phyloP scores from a whole-genome alignment of 768 basidiomycete species.

The Kwoniella mangroviensis region DNA sequence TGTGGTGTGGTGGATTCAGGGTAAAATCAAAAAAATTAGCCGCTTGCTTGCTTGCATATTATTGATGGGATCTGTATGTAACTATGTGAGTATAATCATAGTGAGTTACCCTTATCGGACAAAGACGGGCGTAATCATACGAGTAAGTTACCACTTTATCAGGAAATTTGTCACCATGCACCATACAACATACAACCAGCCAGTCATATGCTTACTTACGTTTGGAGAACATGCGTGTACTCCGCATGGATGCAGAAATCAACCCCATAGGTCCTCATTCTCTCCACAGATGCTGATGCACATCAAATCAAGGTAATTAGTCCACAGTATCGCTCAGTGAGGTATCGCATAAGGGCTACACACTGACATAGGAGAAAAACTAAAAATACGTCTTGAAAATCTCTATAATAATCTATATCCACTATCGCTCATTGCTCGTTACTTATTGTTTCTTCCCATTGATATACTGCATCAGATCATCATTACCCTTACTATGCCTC shows the following conservation, averaged over 20 bases:
- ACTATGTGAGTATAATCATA: background rate
- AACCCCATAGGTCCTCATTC: background rate
- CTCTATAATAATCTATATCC: too few species aligned
- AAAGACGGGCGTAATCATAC: background rate
- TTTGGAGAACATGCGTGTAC: background rate
- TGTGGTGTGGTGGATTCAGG: too few species aligned
- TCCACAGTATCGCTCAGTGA: too few species aligned
- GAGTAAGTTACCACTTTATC: too few species aligned
- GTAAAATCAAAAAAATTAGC: too few species aligned
- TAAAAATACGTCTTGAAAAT: too few species aligned
- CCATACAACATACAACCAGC: background rate
- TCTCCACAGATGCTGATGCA: background rate
- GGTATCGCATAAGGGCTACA: too few species aligned
- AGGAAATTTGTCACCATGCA: background rate
- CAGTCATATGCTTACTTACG: background rate
- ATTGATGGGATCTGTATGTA: background rate
- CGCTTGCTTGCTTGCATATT: background rate
- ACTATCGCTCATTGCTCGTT: too few species aligned
- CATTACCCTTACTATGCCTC: slow-evolving; percentile 17
- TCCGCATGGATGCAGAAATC: background rate
- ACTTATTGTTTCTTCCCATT: background rate
- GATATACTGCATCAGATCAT: slow-evolving; percentile 13
- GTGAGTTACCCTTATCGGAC: background rate
- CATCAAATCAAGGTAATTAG: too few species aligned
- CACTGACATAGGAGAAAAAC: too few species aligned